Evolutionary conservation across 768 basidiomycete species (phyloP).

Genomic region (Exidia glandulosa): DNA sequence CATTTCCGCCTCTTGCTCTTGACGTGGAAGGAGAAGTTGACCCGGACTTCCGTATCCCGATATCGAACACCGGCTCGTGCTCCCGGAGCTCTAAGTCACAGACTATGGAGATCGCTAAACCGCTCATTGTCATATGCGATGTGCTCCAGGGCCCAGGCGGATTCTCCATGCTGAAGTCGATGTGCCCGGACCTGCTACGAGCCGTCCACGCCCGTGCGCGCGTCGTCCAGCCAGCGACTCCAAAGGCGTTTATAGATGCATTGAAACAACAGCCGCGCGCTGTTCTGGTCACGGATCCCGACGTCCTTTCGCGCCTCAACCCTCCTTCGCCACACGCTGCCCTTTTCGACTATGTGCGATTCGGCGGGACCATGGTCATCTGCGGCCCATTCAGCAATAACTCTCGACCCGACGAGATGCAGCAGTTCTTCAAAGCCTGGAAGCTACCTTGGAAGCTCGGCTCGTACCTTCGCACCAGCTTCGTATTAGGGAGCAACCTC

Average conservation of each 20-base stretch:
- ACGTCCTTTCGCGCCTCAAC: slow-evolving; percentile 16
- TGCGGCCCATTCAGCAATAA: slow-evolving; percentile 24
- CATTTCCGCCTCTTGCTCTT: too few relatives aligned
- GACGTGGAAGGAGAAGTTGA: too few relatives aligned
- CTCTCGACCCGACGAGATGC: slow-evolving; percentile 14
- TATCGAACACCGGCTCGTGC: too few relatives aligned
- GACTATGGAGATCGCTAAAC: neutral
- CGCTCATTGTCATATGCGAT: neutral
- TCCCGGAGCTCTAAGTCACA: too few relatives aligned
- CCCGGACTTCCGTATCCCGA: too few relatives aligned
- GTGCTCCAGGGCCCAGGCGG: neutral
- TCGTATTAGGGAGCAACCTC: slow-evolving; percentile 20
- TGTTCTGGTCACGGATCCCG: slow-evolving; percentile 29
- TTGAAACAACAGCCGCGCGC: slow-evolving; percentile 4
- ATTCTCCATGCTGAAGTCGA: neutral
- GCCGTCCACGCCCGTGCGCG: neutral
- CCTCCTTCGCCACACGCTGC: slow-evolving; percentile 9
- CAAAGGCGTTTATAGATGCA: neutral
- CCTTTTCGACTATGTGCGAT: slow-evolving; percentile 26
- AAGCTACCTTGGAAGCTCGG: slow-evolving; percentile 28
- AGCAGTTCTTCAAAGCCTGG: slow-evolving; percentile 15
- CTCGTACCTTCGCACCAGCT: slow-evolving; percentile 29
- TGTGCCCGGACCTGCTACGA: neutral
- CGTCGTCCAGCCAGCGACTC: neutral
- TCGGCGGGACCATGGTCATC: slow-evolving; percentile 27